Evolutionary conservation across 352 stramenopile genomes (phyloP).

Genomic region (Phytophthora agathidicida): DNA sequence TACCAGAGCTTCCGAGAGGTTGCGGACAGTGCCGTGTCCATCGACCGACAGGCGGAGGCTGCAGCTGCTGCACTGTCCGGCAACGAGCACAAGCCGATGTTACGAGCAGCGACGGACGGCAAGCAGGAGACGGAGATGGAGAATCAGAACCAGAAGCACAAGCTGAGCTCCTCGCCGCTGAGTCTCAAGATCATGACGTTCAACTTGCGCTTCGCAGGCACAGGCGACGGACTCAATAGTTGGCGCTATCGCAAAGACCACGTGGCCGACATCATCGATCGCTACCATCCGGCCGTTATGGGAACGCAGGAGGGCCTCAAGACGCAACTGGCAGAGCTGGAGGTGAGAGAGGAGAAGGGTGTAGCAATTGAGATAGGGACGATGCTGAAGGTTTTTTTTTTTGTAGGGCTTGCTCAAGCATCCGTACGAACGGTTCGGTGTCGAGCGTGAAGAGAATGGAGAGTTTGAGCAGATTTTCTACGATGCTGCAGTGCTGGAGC

Average conservation of each 20-base stretch:
- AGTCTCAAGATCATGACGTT: slow-evolving; percentile 87
- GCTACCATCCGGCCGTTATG: slow-evolving; percentile 75
- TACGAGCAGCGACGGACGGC: slow-evolving; percentile 44
- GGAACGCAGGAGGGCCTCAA: slow-evolving; percentile 80
- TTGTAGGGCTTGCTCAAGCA: slow-evolving; percentile 48
- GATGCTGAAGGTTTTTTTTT: slow-evolving; percentile 5
- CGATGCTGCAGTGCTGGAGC: slow-evolving; percentile 56
- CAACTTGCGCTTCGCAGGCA: slow-evolving; percentile 77
- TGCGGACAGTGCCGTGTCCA: slow-evolving; percentile 7
- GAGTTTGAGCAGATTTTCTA: slow-evolving; percentile 89
- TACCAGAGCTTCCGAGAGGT: slow-evolving; percentile 48
- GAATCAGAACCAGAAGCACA: slow-evolving; percentile 16
- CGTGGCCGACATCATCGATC: slow-evolving; percentile 75
- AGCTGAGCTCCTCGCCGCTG: slow-evolving; percentile 46
- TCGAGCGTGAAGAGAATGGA: slow-evolving; percentile 72
- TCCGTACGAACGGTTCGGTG: slow-evolving; percentile 75
- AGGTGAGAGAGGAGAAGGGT: slow-evolving; percentile 27
- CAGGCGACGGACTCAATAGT: slow-evolving; percentile 65
- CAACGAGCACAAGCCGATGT: slow-evolving; percentile 29
- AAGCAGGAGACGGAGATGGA: slow-evolving; percentile 3
- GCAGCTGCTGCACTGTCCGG: slow-evolving; percentile 39
- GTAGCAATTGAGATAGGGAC: neutral
- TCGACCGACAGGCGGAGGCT: slow-evolving; percentile 44
- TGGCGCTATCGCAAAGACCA: slow-evolving; percentile 78
- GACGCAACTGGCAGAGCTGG: slow-evolving; percentile 64